These are phyloP conservation scores for Barnettozyma sucrosica DNA, from an alignment of 805 yeast species.

Conservation along the genomic window DNA sequence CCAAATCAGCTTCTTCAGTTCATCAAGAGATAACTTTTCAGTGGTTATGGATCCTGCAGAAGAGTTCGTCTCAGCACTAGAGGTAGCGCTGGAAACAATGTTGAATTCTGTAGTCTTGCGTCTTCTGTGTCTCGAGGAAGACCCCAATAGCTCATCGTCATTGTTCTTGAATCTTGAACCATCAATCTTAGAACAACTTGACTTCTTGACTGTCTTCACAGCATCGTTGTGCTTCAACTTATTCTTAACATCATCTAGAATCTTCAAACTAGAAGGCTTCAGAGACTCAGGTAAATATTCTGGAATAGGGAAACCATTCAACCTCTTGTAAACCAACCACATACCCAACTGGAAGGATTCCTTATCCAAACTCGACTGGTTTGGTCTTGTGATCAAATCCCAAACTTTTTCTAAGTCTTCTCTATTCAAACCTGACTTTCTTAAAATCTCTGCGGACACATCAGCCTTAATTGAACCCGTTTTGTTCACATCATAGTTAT, in stretches of 20 bases:
- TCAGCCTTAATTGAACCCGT: conserved; percentile 77
- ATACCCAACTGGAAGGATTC: conserved; percentile 96
- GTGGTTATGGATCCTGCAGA: background rate
- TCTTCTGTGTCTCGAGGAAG: conserved; percentile 26
- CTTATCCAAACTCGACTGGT: conserved; percentile 78
- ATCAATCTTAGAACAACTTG: conserved; percentile 25
- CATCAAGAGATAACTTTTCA: conserved; percentile 34
- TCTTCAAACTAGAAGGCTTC: conserved; percentile 79
- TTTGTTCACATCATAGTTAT: conserved; percentile 75
- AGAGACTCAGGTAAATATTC: conserved; percentile 78
- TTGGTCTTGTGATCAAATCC: conserved; percentile 80
- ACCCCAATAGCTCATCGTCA: conserved; percentile 45
- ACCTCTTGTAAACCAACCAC: conserved; percentile 88
- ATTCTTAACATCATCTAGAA: conserved; percentile 70
- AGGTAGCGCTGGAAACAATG: background rate
- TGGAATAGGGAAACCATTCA: conserved; percentile 85
- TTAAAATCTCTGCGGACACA: conserved; percentile 78
- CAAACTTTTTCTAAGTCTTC: conserved; percentile 87
- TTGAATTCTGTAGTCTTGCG: conserved; percentile 8
- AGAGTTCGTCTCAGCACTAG: background rate
- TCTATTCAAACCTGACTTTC: conserved; percentile 85
- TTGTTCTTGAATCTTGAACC: conserved; percentile 66
- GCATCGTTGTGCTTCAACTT: conserved; percentile 23
- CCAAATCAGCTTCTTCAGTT: conserved; percentile 59
- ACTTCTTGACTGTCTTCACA: conserved; percentile 18